Conservation (phyloP, 345 rosid genomes). For the Jatropha curcas region DNA sequence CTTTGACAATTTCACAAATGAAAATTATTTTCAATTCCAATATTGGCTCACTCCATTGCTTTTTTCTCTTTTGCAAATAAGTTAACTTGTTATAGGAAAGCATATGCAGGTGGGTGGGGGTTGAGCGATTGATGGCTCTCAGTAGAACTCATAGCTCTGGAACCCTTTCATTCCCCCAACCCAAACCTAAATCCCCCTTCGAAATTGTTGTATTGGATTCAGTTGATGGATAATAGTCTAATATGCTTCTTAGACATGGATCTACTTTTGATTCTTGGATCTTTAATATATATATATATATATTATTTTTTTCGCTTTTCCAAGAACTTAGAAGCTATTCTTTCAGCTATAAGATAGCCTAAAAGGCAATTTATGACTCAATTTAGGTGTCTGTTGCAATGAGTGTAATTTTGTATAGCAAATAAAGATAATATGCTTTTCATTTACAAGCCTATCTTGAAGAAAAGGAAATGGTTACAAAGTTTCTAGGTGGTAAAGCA, state of each 20-base stretch:
- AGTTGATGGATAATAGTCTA: not conserved
- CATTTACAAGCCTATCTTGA: not conserved
- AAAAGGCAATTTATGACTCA: no score
- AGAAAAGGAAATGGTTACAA: not conserved
- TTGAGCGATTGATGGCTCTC: not conserved
- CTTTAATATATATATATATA: no score
- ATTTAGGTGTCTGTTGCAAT: no score
- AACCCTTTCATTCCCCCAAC: not conserved
- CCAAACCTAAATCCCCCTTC: no score
- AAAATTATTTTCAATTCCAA: conserved; percentile 15
- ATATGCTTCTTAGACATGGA: not conserved
- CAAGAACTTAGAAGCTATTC: not conserved
- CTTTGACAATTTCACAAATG: conserved; percentile 1
- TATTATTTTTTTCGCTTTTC: not conserved
- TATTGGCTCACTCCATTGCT: not conserved
- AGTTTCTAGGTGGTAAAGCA: not conserved
- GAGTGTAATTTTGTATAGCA: no score
- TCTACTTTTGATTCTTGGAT: not conserved
- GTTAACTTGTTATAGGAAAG: not conserved
- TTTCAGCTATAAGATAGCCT: not conserved
- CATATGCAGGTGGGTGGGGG: not conserved
- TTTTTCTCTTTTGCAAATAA: not conserved
- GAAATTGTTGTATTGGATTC: conserved; percentile 1
- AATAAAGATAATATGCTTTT: not conserved
- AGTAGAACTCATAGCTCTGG: not conserved